Base-by-base conservation (phyloP, 441 rosid species). In the Bruguiera hainesii region DNA sequence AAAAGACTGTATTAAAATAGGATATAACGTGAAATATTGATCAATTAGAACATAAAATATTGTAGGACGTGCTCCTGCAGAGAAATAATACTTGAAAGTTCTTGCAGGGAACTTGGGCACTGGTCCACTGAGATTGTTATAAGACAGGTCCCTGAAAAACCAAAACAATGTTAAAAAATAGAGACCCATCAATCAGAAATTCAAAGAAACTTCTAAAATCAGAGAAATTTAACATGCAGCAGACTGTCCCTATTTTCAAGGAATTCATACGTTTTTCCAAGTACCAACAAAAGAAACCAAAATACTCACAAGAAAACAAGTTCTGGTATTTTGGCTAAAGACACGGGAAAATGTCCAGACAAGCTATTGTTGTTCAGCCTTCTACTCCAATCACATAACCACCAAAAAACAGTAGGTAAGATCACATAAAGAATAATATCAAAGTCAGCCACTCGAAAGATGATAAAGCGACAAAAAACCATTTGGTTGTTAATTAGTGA, bases 291-390 rank as follows among this genome's bases (percentile, higher is more conserved):
- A 71, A 60, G 56, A 67, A 80, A 79, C 33, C 29, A 66, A 61
- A 61, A 73, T 33, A 83, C 98, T 88, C 85, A 89, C 98, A 91
- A 73, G 87, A 91, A 91, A 61, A 87, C 82, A 74, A 93, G 98
- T 66, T 71, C 82, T 67, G 94, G 79, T 66, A 84, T 83, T 85
- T 87, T 84, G 75, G 91, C 82, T 63, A 90, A 73, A 72, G 91
- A 80, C 49, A 75, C 84, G 57, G 98, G 96, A 75, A 90, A 87
- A 64, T 85, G 84, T 67, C 98, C 98, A 75, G 87, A 83, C 70
- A 93, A 76, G 78, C 94, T 88, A 75, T 93, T 93, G 83, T 93
- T 93, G 88, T 93, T 93, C 78, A 93, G 83, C 86, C 98, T 89
- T 85, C 98, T 93, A 75, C 46, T 39, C 73, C 67, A 89, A 71